A percentile compares a stretch with the other conserved stretches of the same genome.
phyloP scores from a whole-genome alignment of 1,284 basidiomycete genomes.

The Tilletia setariae region DNA sequence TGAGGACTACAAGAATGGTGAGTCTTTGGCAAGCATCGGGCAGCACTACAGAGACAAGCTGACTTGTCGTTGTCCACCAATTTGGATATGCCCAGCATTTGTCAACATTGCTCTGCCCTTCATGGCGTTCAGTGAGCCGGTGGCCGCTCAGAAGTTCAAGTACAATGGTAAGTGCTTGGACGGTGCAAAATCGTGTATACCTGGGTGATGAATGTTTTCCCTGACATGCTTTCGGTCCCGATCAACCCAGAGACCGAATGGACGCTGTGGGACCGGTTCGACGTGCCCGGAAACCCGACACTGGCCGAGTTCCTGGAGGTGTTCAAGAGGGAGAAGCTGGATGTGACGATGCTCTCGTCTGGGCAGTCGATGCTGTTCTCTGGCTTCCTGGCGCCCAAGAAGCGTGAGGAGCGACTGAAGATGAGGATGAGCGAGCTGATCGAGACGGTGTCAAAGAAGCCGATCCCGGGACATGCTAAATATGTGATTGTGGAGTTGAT shows the following conservation, averaged over 20 bases:
- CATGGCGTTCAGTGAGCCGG: slow-evolving; percentile 98
- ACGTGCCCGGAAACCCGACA: slow-evolving; percentile 84
- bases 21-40: not conserved
- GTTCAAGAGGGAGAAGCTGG: slow-evolving; percentile 79
- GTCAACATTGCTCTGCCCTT: slow-evolving; percentile 96
- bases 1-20: slow-evolving; percentile 93
- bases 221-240: too few relatives aligned
- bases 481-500: slow-evolving; percentile 90
- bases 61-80: not conserved
- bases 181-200: too few relatives aligned
- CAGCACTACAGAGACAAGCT: too few relatives aligned
- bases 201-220: too few relatives aligned
- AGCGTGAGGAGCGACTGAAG: slow-evolving; percentile 48
- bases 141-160: slow-evolving; percentile 65
- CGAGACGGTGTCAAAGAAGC: slow-evolving; percentile 62
- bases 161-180: slow-evolving; percentile 35
- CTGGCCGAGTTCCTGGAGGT: slow-evolving; percentile 78
- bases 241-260: not conserved
- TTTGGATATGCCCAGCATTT: slow-evolving; percentile 59
- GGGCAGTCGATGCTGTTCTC: slow-evolving; percentile 98
- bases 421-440: slow-evolving; percentile 78
- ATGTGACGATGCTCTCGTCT: slow-evolving; percentile 92
- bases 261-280: slow-evolving; percentile 66
- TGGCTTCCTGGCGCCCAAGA: slow-evolving; percentile 46
- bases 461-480: slow-evolving; percentile 57